Conservation (phyloP, 2,329 filamentous ascomycete genomes). For the Colletotrichum falcatum region DNA sequence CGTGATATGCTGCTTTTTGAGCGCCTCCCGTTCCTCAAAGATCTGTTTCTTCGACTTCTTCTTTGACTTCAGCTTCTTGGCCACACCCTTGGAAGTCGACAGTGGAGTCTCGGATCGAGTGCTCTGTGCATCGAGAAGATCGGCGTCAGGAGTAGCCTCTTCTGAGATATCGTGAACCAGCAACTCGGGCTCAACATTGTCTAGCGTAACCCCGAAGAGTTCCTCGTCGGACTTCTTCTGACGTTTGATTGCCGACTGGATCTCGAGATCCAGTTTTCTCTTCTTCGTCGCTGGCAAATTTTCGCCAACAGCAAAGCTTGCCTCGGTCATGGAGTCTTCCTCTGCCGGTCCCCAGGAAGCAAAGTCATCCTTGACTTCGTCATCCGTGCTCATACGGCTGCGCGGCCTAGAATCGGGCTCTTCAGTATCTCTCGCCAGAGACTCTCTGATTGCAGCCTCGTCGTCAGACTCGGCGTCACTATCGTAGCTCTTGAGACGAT, state of each 20-base stretch:
- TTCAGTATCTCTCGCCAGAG: slow-evolving; percentile 81
- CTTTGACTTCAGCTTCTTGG: slow-evolving; percentile 72
- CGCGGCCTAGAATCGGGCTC: slow-evolving; percentile 85
- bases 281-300: slow-evolving; percentile 68
- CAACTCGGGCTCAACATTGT: slow-evolving; percentile 63
- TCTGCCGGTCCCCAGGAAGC: slow-evolving; percentile 63
- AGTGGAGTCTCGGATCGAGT: slow-evolving; percentile 62
- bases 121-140: slow-evolving; percentile 58
- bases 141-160: slow-evolving; percentile 63
- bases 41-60: slow-evolving; percentile 85
- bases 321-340: slow-evolving; percentile 78
- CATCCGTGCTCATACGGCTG: slow-evolving; percentile 76
- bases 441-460: slow-evolving; percentile 71
- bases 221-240: slow-evolving; percentile 86
- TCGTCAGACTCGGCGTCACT: slow-evolving; percentile 92
- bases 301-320: slow-evolving; percentile 75
- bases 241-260: slow-evolving; percentile 79
- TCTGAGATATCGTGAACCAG: slow-evolving; percentile 61
- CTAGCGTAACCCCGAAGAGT: slow-evolving; percentile 74
- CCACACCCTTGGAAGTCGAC: slow-evolving; percentile 61
- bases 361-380: slow-evolving; percentile 60
- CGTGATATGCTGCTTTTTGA: slow-evolving; percentile 67
- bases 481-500: slow-evolving; percentile 78
- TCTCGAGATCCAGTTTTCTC: slow-evolving; percentile 78
- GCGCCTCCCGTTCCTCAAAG: slow-evolving; percentile 73